Evolutionary conservation across 805 yeast genomes (phyloP), one percentile per base, ranked within the genome.

Genomic region (Candida verbasci): DNA sequence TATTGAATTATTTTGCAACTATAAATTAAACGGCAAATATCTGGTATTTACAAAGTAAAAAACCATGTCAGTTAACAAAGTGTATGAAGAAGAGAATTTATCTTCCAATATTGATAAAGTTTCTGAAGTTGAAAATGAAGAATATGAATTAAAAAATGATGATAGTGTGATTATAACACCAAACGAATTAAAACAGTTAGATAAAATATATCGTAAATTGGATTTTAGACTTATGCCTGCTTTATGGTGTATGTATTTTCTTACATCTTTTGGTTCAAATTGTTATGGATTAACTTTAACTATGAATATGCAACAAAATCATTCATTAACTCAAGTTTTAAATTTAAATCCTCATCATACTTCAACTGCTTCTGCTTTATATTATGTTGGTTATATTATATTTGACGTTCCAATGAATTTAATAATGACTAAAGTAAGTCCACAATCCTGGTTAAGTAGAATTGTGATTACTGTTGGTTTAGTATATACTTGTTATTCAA

Each of bases 381-480:
- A 82, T 64, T 85, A 77, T 49, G 95, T 86, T 12, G 95, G 89
- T 4, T 85, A 76, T 55, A 85, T 86, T 46, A 64, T 86, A 28
- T 86, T 86, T 52, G 95, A 86, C 57, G 79, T 86, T 24, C 96
- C 96, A 23, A 85, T 85, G 89, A 86, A 86, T 58, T 68, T 86
- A 47, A 62, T 77, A 34, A 85, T 86, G 94, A 86, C 94, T n/a
- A 68, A 70, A 38, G 72, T 85, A 7, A 80, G 88, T 17, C 95
- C 96, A 2, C 93, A 86, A 48, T 73, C 82, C 1, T 86, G 96
- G 96, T 62, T 86, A 43, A 68, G 86, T 7, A 75, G 95, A 56
- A 86, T 83, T 46, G 81, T 84, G 24, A 65, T 83, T 27, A 68
- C 86, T 18, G 86, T 86, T 29, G 95, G 95, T 8, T 48, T 85